A percentile compares a stretch with the other conserved stretches of the same genome.
Evolutionary conservation across 345 rosid species (phyloP).

Genomic region (Sisymbrium irio): DNA sequence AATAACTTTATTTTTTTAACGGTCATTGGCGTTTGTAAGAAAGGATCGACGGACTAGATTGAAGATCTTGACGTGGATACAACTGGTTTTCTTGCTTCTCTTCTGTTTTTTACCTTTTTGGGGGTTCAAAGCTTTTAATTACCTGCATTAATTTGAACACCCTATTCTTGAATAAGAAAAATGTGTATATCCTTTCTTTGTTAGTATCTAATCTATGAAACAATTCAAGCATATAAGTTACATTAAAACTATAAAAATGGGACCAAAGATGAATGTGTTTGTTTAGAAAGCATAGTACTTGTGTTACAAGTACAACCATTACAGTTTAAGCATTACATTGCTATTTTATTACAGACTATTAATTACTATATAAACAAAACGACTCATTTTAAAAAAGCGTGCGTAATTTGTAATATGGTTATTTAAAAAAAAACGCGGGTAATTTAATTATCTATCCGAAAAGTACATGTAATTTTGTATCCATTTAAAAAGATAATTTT

Average conservation of each 20-base stretch:
- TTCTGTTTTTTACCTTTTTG: conserved; percentile 2
- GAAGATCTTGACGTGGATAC: conserved; percentile 22
- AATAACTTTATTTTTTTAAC: not conserved
- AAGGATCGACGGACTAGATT: conserved; percentile 21
- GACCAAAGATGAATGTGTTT: not conserved
- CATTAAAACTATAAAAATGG: not conserved
- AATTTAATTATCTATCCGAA: no score
- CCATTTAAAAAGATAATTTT: no score
- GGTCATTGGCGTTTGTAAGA: conserved; percentile 7
- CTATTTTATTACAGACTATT: not conserved
- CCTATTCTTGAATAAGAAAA: not conserved
- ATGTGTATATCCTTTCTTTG: not conserved
- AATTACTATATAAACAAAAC: no score
- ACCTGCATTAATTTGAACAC: conserved; percentile 20
- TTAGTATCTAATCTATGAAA: not conserved
- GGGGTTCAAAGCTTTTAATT: conserved; percentile 24
- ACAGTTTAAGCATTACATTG: not conserved
- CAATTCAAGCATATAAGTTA: not conserved
- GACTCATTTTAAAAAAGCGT: no score
- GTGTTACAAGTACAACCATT: not conserved
- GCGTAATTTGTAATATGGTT: no score
- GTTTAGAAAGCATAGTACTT: not conserved
- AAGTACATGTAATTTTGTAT: no score
- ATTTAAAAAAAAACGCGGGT: no score
- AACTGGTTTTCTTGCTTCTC: conserved; percentile 5